A percentile compares a stretch with the other conserved stretches of the same genome.
These are phyloP conservation scores for Citrus hindsii DNA, from an alignment of 345 rosid species.

Conservation along the genomic window DNA sequence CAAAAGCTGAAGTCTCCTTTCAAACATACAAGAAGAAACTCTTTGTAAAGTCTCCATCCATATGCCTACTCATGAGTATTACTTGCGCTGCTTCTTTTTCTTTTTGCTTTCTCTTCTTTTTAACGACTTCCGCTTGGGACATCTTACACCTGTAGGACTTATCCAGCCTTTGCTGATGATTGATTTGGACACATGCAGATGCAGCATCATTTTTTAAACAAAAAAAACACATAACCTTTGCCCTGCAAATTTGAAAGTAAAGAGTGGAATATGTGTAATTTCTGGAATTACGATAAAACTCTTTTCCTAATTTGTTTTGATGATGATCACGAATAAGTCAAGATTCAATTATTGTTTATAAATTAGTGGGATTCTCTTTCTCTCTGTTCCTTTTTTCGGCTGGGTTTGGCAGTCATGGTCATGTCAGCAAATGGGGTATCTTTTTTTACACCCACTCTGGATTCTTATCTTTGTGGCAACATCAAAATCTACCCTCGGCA, in stretches of 20 bases:
- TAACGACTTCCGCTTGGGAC: neutral
- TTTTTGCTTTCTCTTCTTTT: slow-evolving; percentile 14
- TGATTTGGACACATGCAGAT: neutral
- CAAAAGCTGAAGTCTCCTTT: neutral
- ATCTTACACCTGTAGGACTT: neutral
- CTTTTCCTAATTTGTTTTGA: too few relatives aligned
- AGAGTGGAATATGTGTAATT: neutral
- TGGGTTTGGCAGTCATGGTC: neutral
- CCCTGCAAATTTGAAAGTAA: neutral
- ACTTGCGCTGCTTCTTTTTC: neutral
- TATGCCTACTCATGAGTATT: neutral
- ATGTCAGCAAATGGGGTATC: neutral
- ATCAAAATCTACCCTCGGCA: neutral
- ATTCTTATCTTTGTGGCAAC: neutral
- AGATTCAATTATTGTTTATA: neutral
- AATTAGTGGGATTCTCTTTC: neutral
- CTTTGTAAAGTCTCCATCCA: neutral
- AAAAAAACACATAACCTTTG: neutral
- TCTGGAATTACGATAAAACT: neutral
- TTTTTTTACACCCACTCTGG: neutral
- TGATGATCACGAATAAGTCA: neutral
- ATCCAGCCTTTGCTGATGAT: neutral
- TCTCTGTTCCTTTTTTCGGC: neutral
- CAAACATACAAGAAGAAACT: neutral
- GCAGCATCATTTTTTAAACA: neutral